Base-by-base conservation (phyloP, 192 early-diverging fungal genomes). In the Linderina pennispora region DNA sequence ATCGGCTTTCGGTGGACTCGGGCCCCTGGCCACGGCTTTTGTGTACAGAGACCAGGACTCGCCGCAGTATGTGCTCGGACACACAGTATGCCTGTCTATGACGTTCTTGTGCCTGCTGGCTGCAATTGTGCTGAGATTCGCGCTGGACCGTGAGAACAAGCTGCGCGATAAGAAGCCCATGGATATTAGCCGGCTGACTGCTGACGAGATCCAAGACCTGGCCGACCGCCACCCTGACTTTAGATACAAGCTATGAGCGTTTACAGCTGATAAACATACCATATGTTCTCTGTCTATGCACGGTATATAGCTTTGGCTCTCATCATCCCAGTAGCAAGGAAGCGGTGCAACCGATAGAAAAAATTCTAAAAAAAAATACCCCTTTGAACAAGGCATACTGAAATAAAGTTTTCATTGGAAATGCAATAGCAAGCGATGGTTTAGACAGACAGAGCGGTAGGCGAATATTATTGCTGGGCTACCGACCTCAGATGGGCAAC, bases 221-320 rank as follows among this genome's bases (percentile, higher is more conserved):
- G 60, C 61, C 3, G 62, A 72, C 53, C 52, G 61, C 35, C 68
- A 72, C 38, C 68, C 68, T 0, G 62, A 59, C 31, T 72, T 72
- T 28, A 36, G 68, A 23, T 72, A 72, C 53, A 55, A 41, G 23
- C 32, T 72, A 6, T 72, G 40, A 36, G 28, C n/a, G n/a, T n/a
- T n/a, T n/a, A n/a, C n/a, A n/a, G n/a, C n/a, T n/a, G n/a, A n/a
- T n/a, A n/a, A n/a, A n/a, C n/a, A n/a, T n/a, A n/a, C n/a, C n/a
- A n/a, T n/a, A n/a, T n/a, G n/a, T n/a, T n/a, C n/a, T n/a, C n/a
- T n/a, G n/a, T n/a, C n/a, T n/a, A n/a, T n/a, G n/a, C n/a, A n/a
- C n/a, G n/a, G n/a, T n/a, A n/a, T n/a, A n/a, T n/a, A n/a, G n/a
- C n/a, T n/a, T n/a, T n/a, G n/a, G n/a, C n/a, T n/a, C n/a, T n/a